A percentile compares a stretch with the other conserved stretches of the same genome.
Conservation (phyloP, 495 filamentous ascomycete genomes). For the Corynascus novoguineensis region DNA sequence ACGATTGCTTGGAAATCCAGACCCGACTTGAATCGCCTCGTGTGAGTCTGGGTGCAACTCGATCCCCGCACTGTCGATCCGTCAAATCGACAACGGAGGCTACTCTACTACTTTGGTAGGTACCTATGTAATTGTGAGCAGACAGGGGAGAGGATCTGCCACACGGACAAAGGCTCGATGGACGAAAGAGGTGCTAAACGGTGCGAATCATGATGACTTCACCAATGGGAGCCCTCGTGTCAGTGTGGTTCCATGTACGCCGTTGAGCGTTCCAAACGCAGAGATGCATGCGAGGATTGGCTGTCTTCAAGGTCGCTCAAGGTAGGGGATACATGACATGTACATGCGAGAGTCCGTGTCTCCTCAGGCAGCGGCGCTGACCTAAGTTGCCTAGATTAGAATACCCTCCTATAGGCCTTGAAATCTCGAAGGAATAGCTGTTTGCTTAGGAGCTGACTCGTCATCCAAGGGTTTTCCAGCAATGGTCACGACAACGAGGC, state of each 20-base stretch:
- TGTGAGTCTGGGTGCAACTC: neutral
- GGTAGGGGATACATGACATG: neutral
- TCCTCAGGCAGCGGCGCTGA: too few relatives aligned
- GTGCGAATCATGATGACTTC: conserved; percentile 21
- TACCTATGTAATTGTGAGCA: too few relatives aligned
- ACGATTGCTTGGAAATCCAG: neutral
- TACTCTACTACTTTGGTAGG: neutral
- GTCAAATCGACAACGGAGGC: neutral
- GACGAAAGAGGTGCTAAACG: neutral
- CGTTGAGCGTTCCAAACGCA: neutral
- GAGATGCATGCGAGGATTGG: conserved; percentile 1
- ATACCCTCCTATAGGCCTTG: too few relatives aligned
- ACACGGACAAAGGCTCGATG: neutral
- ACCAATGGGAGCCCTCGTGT: conserved; percentile 18
- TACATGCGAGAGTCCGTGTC: neutral
- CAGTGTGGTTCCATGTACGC: neutral
- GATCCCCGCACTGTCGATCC: conserved; percentile 1
- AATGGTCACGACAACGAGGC: too few relatives aligned
- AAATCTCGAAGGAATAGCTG: too few relatives aligned
- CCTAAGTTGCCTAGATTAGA: too few relatives aligned
- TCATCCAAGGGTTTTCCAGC: too few relatives aligned
- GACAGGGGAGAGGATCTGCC: neutral
- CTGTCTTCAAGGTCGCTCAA: neutral
- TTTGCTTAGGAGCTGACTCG: too few relatives aligned
- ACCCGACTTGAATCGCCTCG: neutral